Evolutionary conservation across 495 filamentous ascomycete genomes (phyloP), one percentile per base, ranked within the genome.

Genomic region (Physcia stellaris): DNA sequence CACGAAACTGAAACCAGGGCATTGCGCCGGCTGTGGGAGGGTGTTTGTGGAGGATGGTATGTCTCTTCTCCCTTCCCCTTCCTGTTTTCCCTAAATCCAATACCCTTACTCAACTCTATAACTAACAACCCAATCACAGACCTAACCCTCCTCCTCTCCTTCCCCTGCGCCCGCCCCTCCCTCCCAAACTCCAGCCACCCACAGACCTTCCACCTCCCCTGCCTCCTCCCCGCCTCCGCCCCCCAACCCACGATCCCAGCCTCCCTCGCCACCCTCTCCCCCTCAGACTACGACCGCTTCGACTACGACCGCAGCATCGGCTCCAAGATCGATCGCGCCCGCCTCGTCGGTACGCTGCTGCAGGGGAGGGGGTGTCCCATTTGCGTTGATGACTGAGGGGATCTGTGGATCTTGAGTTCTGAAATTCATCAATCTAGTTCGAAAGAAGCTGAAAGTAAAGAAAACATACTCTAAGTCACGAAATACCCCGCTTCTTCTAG

Each of bases 121-220:
- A n/a, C n/a, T n/a, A n/a, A n/a, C n/a, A n/a, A n/a, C n/a, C n/a
- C n/a, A n/a, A n/a, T n/a, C 42, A 57, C 50, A 71, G 82, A 87
- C 50, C 67, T 60, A 35, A 77, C 88, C 45, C 82, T 83, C 6
- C 73, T 98, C 6, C 70, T 96, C 6, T 86, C 83, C 22, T 98
- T 95, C 46, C 81, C 83, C 4, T 98, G 90, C 56, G n/a, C n/a
- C n/a, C n/a, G n/a, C n/a, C n/a, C n/a, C n/a, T n/a, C n/a, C n/a
- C n/a, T n/a, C n/a, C n/a, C n/a, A n/a, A n/a, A n/a, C n/a, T n/a
- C n/a, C n/a, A n/a, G n/a, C n/a, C n/a, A n/a, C n/a, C n/a, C n/a
- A n/a, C n/a, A n/a, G n/a, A n/a, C n/a, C n/a, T n/a, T n/a, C n/a
- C 90, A 98, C 47, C 64, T 95, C 5, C 67, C 75, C 6, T 90